Conservation (phyloP, 176 grass and related monocot species). For the Hordeum vulgare region DNA sequence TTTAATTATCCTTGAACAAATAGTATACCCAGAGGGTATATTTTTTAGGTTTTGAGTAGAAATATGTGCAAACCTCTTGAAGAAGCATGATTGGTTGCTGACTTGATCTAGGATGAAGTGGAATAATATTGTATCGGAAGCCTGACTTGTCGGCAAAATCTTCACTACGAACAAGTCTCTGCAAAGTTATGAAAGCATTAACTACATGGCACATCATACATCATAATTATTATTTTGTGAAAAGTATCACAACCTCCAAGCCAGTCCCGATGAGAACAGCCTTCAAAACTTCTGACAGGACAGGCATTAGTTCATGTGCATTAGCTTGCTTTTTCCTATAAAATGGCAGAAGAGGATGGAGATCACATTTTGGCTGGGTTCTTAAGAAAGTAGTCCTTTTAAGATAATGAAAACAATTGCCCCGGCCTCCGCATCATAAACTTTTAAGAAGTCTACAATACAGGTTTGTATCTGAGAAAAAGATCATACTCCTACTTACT, state of each 20-base stretch:
- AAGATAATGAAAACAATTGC: not conserved
- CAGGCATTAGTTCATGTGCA: constrained; percentile 37
- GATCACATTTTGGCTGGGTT: not conserved
- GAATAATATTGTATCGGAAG: constrained; percentile 83
- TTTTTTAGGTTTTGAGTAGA: constrained; percentile 10
- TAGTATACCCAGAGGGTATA: not conserved
- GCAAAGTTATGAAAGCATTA: constrained; percentile 31
- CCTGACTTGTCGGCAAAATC: constrained; percentile 56
- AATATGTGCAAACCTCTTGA: constrained; percentile 63
- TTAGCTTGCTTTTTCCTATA: constrained; percentile 64
- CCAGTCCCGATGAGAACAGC: constrained; percentile 53
- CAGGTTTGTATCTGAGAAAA: constrained; percentile 1
- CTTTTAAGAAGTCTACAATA: not conserved
- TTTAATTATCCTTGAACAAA: not conserved
- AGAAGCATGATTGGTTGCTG: constrained; percentile 82
- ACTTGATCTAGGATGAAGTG: constrained; percentile 54
- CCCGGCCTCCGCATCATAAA: not conserved
- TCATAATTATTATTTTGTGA: constrained; percentile 6
- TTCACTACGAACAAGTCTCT: constrained; percentile 44
- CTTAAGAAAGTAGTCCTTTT: constrained; percentile 1
- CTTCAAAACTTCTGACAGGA: constrained; percentile 65
- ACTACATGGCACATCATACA: not conserved
- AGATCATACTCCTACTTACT: constrained; percentile 33
- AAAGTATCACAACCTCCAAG: constrained; percentile 44
- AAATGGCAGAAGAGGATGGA: constrained; percentile 7